Evolutionary conservation across 2,329 filamentous ascomycete genomes (phyloP), one percentile per base, ranked within the genome.

Genomic region (Xylaria sp.): DNA sequence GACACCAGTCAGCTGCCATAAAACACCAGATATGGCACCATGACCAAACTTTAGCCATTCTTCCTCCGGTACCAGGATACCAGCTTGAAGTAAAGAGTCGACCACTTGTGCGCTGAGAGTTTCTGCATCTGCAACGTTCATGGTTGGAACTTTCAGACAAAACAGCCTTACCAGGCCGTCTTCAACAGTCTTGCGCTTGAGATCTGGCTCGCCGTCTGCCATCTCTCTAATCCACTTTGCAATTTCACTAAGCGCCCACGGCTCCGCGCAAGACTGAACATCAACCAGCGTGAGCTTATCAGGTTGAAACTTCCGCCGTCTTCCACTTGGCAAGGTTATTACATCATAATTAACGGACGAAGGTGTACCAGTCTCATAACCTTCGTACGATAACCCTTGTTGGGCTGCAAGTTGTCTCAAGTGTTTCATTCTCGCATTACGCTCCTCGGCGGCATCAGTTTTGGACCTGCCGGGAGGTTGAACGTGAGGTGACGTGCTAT

Each of bases 51-150:
- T 98, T 73, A 99, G 91, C 96, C 97, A 99, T 82, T 99, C 97
- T 80, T 99, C 96, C 41, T 98, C 95, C 15, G 91, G 90, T 5
- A 97, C 84, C 39, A 99, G 83, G 12, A 94, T 93, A 48, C 90
- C 91, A 9, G 91, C 89, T 28, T 88, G 86, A 72, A 95, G 88
- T 93, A 99, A 96, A 56, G 91, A 88, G 64, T 89, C 85, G 1
- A 97, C 90, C 0, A 97, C 92, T 49, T 89, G 89, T 67, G 89
- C 88, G 70, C 93, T 93, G 61, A 99, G 85, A 0, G 91, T 91
- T 79, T 99, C 96, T 0, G 96, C 96, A 83, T 99, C 97, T 6
- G 95, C 94, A 51, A 96, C 95, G 75, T 99, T 98, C 94, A 99
- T 98, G 0, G 94, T 99, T 0, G 96, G 94, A 0, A 99, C 94